Conservation (phyloP, 768 basidiomycete genomes). For the Piloderma croceum region DNA sequence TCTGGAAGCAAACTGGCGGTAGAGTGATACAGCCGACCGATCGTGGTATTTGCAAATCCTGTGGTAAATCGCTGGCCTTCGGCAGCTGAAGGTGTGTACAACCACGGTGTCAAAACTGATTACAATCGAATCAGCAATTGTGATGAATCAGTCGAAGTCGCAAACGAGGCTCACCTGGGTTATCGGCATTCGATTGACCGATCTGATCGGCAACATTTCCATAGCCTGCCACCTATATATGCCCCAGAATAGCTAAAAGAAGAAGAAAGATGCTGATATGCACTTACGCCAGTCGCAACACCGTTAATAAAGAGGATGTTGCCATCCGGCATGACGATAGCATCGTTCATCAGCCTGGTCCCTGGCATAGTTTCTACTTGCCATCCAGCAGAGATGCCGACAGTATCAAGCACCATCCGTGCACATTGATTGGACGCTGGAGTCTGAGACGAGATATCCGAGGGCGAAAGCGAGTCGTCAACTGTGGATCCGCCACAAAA, state of each 20-base stretch:
- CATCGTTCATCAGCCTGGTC: constrained; percentile 29
- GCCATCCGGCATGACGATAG: constrained; percentile 30
- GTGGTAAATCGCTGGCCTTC: constrained; percentile 44
- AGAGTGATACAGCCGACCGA: constrained; percentile 61
- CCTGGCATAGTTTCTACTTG: constrained; percentile 28
- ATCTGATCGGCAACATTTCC: no score
- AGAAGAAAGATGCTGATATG: constrained; percentile 16
- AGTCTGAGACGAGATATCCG: constrained; percentile 16
- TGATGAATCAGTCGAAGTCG: not conserved
- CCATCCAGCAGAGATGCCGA: constrained; percentile 32
- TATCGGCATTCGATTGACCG: constrained; percentile 24
- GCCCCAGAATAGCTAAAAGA: no score
- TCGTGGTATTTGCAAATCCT: constrained; percentile 36
- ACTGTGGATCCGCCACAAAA: constrained; percentile 25
- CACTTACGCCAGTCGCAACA: constrained; percentile 34
- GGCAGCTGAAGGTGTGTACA: constrained; percentile 42
- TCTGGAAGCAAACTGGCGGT: constrained; percentile 50
- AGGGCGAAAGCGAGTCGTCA: constrained; percentile 10
- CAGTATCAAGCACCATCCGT: constrained; percentile 25
- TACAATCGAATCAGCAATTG: no score
- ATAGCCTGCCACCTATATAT: no score
- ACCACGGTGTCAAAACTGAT: constrained; percentile 33
- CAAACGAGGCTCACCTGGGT: constrained; percentile 19
- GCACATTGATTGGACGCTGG: constrained; percentile 29
- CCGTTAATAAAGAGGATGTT: constrained; percentile 36